Conservation (phyloP, 108 stramenopile species). For the Mediolabrus comicus region DNA sequence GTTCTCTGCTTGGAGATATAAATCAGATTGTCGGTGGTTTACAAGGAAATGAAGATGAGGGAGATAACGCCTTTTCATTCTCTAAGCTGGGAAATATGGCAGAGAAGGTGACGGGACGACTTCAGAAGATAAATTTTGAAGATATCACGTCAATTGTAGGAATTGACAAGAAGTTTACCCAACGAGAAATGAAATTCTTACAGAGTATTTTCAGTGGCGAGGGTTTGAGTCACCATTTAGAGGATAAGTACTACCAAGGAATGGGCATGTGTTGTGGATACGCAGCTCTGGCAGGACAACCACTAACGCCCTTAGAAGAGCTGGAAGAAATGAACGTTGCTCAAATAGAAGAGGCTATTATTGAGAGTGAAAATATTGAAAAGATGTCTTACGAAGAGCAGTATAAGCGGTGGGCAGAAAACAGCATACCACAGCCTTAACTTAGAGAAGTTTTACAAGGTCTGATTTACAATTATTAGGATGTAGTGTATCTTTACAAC, state of each 20-base stretch:
- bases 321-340: slow-evolving; percentile 2
- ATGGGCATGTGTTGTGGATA: slow-evolving; percentile 79
- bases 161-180: slow-evolving; percentile 66
- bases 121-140: slow-evolving; percentile 47
- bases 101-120: slow-evolving; percentile 46
- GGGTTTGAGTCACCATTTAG: slow-evolving; percentile 79
- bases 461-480: background rate
- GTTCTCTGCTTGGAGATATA: slow-evolving; percentile 63
- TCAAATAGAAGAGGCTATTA: slow-evolving; percentile 13
- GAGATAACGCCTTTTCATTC: slow-evolving; percentile 12
- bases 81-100: slow-evolving; percentile 26
- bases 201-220: slow-evolving; percentile 66
- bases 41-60: slow-evolving; percentile 14
- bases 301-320: slow-evolving; percentile 46
- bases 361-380: background rate
- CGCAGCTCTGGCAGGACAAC: slow-evolving; percentile 60
- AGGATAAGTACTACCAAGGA: slow-evolving; percentile 73
- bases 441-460: too few relatives aligned
- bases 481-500: background rate
- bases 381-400: background rate
- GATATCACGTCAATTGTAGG: slow-evolving; percentile 72
- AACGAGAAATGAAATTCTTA: slow-evolving; percentile 70
- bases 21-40: slow-evolving; percentile 31
- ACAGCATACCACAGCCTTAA: background rate
- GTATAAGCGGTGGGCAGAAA: background rate